Conservation (phyloP, 768 basidiomycete genomes). For the Amanita jacksonii region DNA sequence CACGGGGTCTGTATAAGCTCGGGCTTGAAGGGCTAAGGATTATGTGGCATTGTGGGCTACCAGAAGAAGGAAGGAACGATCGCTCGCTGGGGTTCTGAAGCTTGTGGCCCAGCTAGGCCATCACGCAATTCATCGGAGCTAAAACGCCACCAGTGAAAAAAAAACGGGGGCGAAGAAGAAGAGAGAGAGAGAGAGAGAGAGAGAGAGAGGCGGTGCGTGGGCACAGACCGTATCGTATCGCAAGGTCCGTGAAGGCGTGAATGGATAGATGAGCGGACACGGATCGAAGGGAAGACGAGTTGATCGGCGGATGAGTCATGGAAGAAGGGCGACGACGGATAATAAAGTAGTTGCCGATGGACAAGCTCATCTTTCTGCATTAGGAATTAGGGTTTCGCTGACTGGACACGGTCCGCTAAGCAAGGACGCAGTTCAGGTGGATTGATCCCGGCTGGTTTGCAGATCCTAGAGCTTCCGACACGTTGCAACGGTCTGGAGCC, state of each 20-base stretch:
- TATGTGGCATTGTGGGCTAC: neutral
- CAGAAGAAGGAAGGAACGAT: neutral
- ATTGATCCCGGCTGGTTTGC: neutral
- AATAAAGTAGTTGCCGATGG: constrained; percentile 7
- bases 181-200: neutral
- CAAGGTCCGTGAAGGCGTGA: too few species aligned
- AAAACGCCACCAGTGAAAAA: constrained; percentile 9
- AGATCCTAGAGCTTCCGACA: neutral
- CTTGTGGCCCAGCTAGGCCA: neutral
- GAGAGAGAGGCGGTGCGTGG: neutral
- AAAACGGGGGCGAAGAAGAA: neutral
- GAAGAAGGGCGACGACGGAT: neutral
- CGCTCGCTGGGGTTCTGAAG: constrained; percentile 5
- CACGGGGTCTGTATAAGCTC: too few species aligned
- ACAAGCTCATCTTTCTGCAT: neutral
- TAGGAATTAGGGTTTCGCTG: neutral
- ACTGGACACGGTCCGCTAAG: constrained; percentile 3
- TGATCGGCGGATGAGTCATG: constrained; percentile 18
- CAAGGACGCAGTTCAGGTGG: neutral
- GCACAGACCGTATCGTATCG: too few species aligned
- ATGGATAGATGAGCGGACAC: neutral
- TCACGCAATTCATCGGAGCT: constrained; percentile 13
- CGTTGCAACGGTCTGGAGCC: neutral
- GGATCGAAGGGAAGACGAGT: constrained; percentile 10
- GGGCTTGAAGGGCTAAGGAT: neutral